These are phyloP conservation scores for Lippia alba DNA, from an alignment of 305 asterid species.

Conservation along the genomic window DNA sequence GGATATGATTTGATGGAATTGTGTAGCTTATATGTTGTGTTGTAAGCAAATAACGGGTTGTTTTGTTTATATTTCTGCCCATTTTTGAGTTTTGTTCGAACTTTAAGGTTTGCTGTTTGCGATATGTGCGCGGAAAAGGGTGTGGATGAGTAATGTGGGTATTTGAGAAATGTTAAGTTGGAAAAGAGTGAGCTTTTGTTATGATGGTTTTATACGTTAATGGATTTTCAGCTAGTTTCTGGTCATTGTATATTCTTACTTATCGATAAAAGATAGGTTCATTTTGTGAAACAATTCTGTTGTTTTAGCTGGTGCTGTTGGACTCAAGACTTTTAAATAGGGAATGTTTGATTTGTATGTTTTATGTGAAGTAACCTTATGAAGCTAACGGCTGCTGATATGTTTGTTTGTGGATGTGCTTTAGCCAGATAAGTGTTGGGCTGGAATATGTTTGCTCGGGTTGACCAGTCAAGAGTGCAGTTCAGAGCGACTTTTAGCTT, in stretches of 20 bases:
- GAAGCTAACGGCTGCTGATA: conserved; percentile 17
- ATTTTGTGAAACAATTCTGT: not conserved
- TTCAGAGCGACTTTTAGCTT: conserved; percentile 74
- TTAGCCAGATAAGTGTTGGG: conserved; percentile 90
- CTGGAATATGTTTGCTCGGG: conserved; percentile 89
- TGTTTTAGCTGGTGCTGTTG: not conserved
- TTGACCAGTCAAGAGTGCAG: conserved; percentile 87
- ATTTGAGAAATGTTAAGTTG: not conserved
- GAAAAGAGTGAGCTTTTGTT: conserved; percentile 10
- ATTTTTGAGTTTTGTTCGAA: not conserved
- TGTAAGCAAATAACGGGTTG: not conserved
- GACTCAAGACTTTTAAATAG: not conserved
- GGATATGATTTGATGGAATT: not conserved
- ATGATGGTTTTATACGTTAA: not conserved
- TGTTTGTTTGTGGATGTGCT: conserved; percentile 36
- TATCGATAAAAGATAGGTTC: conserved; percentile 4
- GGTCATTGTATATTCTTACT: not conserved
- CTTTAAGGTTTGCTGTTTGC: not conserved
- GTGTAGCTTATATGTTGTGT: not conserved
- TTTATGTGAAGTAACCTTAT: conserved; percentile 4
- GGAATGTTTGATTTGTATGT: conserved; percentile 11
- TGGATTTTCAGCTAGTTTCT: not conserved
- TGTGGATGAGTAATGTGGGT: not conserved
- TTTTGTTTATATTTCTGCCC: not conserved
- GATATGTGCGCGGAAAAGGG: not conserved